A percentile compares a stretch with the other conserved stretches of the same genome.
Evolutionary conservation across 441 rosid genomes (phyloP).

Genomic region (Jatropha multifida): DNA sequence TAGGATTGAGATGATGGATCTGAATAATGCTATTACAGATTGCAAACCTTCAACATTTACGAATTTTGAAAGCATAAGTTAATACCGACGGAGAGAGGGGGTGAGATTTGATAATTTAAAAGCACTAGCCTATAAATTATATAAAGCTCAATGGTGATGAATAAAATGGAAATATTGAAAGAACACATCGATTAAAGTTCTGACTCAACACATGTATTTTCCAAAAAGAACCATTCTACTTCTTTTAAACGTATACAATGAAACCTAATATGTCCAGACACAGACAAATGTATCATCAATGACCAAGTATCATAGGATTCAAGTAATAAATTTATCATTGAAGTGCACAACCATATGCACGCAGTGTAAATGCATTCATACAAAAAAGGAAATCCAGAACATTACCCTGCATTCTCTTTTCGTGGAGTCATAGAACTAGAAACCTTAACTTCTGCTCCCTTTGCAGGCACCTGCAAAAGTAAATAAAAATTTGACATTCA

Average conservation of each 20-base stretch:
- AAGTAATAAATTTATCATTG: conserved; percentile 3
- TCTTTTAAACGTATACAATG: not conserved
- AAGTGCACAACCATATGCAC: conserved; percentile 9
- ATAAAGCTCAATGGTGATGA: not conserved
- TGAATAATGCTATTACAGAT: not conserved
- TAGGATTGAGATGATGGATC: not conserved
- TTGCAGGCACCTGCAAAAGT: conserved; percentile 45
- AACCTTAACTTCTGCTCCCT: conserved; percentile 37
- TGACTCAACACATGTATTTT: not conserved
- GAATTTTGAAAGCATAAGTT: not conserved
- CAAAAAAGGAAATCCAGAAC: conserved; percentile 15
- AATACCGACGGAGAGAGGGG: not conserved
- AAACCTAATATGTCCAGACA: conserved; percentile 5
- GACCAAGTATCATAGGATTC: conserved; percentile 11
- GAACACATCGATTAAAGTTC: not conserved
- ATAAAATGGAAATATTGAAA: not conserved
- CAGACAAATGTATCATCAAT: conserved; percentile 4
- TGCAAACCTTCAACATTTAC: not conserved
- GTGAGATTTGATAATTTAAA: not conserved
- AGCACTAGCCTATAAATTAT: not conserved
- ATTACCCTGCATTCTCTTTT: conserved; percentile 73
- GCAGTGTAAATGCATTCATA: conserved; percentile 10
- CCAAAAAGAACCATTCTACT: not conserved
- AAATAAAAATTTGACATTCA: conserved; percentile 17
- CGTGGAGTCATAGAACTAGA: conserved; percentile 39